Evolutionary conservation across 805 yeast species (phyloP).

Genomic region (Metschnikowia arizonensis): DNA sequence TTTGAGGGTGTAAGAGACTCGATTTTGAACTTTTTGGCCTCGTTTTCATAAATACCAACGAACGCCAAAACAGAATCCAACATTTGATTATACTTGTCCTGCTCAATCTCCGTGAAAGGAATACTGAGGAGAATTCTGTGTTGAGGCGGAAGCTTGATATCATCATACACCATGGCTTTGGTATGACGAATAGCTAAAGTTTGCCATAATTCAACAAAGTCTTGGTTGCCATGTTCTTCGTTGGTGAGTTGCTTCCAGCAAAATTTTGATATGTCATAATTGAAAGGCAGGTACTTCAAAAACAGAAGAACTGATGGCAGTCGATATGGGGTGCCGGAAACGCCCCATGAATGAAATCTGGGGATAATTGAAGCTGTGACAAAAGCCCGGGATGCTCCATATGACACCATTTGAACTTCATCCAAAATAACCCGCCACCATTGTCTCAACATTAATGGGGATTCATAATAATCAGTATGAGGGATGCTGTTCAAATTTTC

Average conservation of each 20-base stretch:
- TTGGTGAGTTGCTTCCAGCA: slow-evolving; percentile 37
- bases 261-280: slow-evolving; percentile 34
- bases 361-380: slow-evolving; percentile 76
- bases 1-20: slow-evolving; percentile 45
- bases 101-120: slow-evolving; percentile 79
- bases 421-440: slow-evolving; percentile 90
- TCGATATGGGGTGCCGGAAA: slow-evolving; percentile 89
- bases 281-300: slow-evolving; percentile 64
- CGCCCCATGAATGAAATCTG: slow-evolving; percentile 92
- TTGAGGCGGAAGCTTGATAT: slow-evolving; percentile 78
- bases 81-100: slow-evolving; percentile 69
- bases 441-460: slow-evolving; percentile 76
- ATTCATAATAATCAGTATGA: slow-evolving; percentile 44
- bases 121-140: slow-evolving; percentile 61
- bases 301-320: slow-evolving; percentile 68
- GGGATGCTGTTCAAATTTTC: slow-evolving; percentile 11
- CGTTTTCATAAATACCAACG: slow-evolving; percentile 52
- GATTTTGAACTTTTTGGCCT: slow-evolving; percentile 46
- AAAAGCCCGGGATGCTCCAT: slow-evolving; percentile 70
- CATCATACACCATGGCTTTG: slow-evolving; percentile 73
- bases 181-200: slow-evolving; percentile 71
- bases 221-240: slow-evolving; percentile 16
- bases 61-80: slow-evolving; percentile 55
- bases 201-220: slow-evolving; percentile 47
- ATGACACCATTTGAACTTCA: slow-evolving; percentile 91